Conservation (phyloP, 441 rosid species). For the Macaranga tanarius region DNA sequence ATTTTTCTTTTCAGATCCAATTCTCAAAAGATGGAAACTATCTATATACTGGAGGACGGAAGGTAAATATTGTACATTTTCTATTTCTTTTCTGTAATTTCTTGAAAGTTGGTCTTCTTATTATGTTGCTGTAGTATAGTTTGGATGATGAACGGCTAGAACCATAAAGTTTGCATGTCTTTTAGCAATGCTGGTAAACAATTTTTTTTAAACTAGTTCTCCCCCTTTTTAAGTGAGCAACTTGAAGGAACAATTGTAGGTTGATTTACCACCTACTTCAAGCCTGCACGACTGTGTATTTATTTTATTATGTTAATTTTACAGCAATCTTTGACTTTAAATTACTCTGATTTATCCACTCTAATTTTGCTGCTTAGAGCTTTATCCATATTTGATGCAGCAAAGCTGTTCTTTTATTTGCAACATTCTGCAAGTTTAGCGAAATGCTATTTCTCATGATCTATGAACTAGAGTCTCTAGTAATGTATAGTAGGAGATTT, state of each 20-base stretch:
- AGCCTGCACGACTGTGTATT: background rate
- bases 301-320: background rate
- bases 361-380: background rate
- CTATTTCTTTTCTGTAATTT: background rate
- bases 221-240: background rate
- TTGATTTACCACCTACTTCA: background rate
- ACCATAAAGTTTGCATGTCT: background rate
- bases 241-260: background rate
- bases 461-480: background rate
- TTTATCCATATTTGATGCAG: background rate
- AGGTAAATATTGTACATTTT: conserved; percentile 42
- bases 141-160: background rate
- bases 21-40: conserved; percentile 96
- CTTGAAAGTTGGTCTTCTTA: background rate
- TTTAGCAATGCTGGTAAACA: background rate
- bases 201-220: background rate
- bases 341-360: background rate
- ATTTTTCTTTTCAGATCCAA: conserved; percentile 56
- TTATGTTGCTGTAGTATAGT: background rate
- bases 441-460: background rate
- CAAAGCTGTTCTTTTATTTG: conserved; percentile 5
- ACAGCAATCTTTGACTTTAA: background rate
- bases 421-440: background rate
- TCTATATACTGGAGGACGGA: conserved; percentile 86
- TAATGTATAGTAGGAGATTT: background rate